Evolutionary conservation across 371 early-diverging fungal species (phyloP), one percentile per base, ranked within the genome.

Genomic region (Apophysomyces trapeziformis): DNA sequence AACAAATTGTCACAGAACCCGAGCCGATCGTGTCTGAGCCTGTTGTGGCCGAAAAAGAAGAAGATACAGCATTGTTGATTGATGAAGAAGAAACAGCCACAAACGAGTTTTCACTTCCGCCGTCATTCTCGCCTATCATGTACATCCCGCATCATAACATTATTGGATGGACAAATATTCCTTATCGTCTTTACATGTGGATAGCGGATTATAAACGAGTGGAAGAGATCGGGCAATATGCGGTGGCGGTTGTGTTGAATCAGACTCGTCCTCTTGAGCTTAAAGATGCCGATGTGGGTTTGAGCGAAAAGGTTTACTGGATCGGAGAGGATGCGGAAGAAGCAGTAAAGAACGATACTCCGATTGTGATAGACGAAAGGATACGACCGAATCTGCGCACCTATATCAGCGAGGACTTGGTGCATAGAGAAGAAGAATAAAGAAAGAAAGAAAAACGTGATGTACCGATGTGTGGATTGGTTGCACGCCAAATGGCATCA

Each of bases 81-180:
- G 54, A 63, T 26, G 61, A 62, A 36, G 67, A 76, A 45, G 72
- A 78, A 13, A 41, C 11, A 8, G 11, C 18, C 73, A 73, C 50
- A 18, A n/a, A 35, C 32, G 68, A 74, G 46, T 83, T 85, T 61
- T 83, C 83, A 57, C 56, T 85, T 38, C 85, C 85, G 21, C 67
- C 85, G 9, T 74, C 77, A 7, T 68, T 89, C 13, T 82, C 85
- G 18, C 83, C 88, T 45, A 69, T 90, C n/a, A 85, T 87, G 61
- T 90, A 87, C 66, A 77, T 90, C 58, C 89, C 86, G 37, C 87
- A 87, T 65, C 77, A 85, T 59, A 90, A 90, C 67, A 77, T 88
- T 56, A 84, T 84, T 65, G 90, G 90, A 41, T 88, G 89, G 88
- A 72, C 73, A 38, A 89, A 88, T 64, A 76, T 88, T 59, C 89